Evolutionary conservation across 257 asterid genomes (phyloP).

Genomic region (Capsicum chinense): DNA sequence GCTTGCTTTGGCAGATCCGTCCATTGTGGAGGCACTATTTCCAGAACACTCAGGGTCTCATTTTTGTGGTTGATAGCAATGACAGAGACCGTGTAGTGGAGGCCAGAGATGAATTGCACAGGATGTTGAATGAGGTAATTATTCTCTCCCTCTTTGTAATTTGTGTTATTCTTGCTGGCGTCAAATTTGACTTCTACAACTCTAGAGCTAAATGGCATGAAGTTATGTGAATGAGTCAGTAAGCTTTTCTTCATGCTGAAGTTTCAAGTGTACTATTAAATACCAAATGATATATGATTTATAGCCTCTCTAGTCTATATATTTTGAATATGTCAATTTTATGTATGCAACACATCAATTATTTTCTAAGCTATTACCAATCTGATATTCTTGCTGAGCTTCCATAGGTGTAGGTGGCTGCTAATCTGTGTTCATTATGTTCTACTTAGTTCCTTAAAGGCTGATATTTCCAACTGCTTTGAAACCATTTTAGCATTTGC

Average conservation of each 20-base stretch:
- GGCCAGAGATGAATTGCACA: conserved; percentile 31
- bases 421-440: neutral
- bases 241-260: neutral
- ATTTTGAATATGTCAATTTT: neutral
- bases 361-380: neutral
- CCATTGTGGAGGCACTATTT: conserved; percentile 30
- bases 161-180: neutral
- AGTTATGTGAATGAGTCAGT: neutral
- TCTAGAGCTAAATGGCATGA: neutral
- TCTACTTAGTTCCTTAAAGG: conserved; percentile 2
- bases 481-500: neutral
- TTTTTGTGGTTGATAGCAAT: conserved; percentile 29
- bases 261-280: neutral
- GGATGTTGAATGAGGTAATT: conserved; percentile 30
- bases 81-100: conserved; percentile 32
- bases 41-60: conserved; percentile 33
- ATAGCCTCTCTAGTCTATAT: neutral
- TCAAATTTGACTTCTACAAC: neutral
- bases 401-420: neutral
- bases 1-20: conserved; percentile 4
- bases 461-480: neutral
- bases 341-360: conserved; percentile 7
- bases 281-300: neutral
- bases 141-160: neutral
- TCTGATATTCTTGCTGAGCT: neutral